Conservation (phyloP, 177 flowering plant species). For the Vitis hybrid region DNA sequence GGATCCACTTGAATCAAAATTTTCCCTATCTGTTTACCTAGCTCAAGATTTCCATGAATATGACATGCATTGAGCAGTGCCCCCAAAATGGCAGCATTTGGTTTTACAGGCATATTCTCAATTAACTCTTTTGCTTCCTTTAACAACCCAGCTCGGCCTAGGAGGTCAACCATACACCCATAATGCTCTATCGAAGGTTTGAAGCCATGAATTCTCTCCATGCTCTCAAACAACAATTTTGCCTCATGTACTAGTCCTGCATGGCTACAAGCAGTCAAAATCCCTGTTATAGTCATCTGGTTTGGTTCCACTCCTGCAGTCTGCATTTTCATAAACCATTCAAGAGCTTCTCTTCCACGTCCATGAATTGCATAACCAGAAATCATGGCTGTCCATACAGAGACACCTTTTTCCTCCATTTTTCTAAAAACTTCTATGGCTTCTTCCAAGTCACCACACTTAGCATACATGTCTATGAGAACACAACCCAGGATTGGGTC, state of each 20-base stretch:
- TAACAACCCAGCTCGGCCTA: constrained; percentile 30
- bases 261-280: constrained; percentile 31
- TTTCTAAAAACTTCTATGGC: constrained; percentile 21
- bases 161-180: constrained; percentile 19
- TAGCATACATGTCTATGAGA: constrained; percentile 35
- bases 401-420: constrained; percentile 14
- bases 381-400: constrained; percentile 35
- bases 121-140: constrained; percentile 25
- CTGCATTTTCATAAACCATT: constrained; percentile 26
- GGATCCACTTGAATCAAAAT: constrained; percentile 22
- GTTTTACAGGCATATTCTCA: constrained; percentile 17
- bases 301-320: constrained; percentile 24
- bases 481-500: constrained; percentile 27
- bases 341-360: constrained; percentile 22
- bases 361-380: constrained; percentile 33
- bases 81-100: constrained; percentile 16
- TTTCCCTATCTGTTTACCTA: constrained; percentile 20
- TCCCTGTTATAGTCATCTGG: constrained; percentile 29
- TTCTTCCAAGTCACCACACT: constrained; percentile 25
- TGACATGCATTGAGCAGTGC: constrained; percentile 20
- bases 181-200: constrained; percentile 27
- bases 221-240: constrained; percentile 20
- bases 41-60: constrained; percentile 12
- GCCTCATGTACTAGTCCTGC: constrained; percentile 24
- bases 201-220: constrained; percentile 15